phyloP scores from a whole-genome alignment of 257 asterid species.

The Plantago major region DNA sequence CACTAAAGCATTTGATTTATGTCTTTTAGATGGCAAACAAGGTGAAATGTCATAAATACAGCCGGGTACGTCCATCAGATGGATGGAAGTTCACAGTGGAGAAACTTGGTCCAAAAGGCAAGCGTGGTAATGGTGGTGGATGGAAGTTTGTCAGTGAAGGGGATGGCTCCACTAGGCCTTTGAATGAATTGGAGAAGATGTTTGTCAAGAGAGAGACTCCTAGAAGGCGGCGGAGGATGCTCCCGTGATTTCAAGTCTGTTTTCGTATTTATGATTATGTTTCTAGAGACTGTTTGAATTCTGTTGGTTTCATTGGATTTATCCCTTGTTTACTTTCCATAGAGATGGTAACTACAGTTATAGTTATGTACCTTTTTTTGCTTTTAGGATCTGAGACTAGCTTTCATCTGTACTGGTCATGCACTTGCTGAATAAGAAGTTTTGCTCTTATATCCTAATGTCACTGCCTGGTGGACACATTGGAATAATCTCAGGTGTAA shows the following conservation, averaged over 20 bases:
- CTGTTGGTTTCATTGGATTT: too few species aligned
- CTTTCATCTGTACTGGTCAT: too few species aligned
- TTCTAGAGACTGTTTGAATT: too few species aligned
- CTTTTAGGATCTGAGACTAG: too few species aligned
- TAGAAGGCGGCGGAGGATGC: slow-evolving; percentile 57
- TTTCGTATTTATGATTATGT: background rate
- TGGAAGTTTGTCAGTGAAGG: slow-evolving; percentile 75
- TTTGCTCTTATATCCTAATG: too few species aligned
- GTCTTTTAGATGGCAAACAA: slow-evolving; percentile 48
- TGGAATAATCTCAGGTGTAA: too few species aligned
- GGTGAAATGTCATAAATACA: slow-evolving; percentile 83
- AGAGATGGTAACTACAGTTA: too few species aligned
- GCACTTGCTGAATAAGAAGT: too few species aligned
- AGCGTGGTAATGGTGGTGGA: slow-evolving; percentile 91
- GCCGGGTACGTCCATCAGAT: slow-evolving; percentile 81
- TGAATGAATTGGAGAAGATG: slow-evolving; percentile 75
- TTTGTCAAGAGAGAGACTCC: slow-evolving; percentile 90
- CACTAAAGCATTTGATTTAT: background rate
- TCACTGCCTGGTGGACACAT: too few species aligned
- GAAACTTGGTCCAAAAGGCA: slow-evolving; percentile 67
- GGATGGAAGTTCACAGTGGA: slow-evolving; percentile 93
- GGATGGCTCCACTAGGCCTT: slow-evolving; percentile 87
- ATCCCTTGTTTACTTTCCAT: too few species aligned
- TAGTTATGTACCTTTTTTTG: too few species aligned
- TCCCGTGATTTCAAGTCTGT: slow-evolving; percentile 38